Evolutionary conservation across 805 yeast species (phyloP).

Genomic region (Kuraishia piskuri): DNA sequence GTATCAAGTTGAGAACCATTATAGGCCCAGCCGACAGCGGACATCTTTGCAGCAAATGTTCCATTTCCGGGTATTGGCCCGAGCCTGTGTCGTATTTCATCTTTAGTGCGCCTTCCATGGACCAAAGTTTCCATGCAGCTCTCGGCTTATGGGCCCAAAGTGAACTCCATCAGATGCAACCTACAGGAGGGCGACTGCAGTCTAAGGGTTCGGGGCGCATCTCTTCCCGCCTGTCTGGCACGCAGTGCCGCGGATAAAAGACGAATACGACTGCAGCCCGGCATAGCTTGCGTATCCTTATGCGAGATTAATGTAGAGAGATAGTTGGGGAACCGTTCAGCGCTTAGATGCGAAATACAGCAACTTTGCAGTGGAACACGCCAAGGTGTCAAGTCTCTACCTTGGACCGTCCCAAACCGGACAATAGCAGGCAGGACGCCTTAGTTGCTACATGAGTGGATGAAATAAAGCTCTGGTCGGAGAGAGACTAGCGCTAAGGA

Average conservation of each 20-base stretch:
- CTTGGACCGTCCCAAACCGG: too few species aligned
- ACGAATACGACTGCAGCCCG: neutral
- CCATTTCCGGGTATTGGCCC: too few species aligned
- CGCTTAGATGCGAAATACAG: neutral
- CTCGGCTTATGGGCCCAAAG: neutral
- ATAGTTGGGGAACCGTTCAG: neutral
- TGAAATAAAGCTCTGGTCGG: too few species aligned
- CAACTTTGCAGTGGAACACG: neutral
- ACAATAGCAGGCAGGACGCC: too few species aligned
- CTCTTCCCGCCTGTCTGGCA: neutral
- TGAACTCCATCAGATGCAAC: neutral
- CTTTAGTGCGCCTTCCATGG: neutral
- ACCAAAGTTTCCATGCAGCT: neutral
- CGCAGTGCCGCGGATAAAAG: neutral
- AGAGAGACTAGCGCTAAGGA: too few species aligned
- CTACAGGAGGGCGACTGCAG: neutral
- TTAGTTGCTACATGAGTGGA: too few species aligned
- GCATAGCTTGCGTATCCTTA: neutral
- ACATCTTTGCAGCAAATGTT: too few species aligned
- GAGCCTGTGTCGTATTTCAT: neutral
- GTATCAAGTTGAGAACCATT: too few species aligned
- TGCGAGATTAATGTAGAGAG: neutral
- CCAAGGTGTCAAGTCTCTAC: too few species aligned
- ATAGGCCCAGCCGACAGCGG: too few species aligned
- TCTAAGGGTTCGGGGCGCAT: neutral